Base-by-base conservation (phyloP, 176 grass and related monocot species). In the Otatea glauca region DNA sequence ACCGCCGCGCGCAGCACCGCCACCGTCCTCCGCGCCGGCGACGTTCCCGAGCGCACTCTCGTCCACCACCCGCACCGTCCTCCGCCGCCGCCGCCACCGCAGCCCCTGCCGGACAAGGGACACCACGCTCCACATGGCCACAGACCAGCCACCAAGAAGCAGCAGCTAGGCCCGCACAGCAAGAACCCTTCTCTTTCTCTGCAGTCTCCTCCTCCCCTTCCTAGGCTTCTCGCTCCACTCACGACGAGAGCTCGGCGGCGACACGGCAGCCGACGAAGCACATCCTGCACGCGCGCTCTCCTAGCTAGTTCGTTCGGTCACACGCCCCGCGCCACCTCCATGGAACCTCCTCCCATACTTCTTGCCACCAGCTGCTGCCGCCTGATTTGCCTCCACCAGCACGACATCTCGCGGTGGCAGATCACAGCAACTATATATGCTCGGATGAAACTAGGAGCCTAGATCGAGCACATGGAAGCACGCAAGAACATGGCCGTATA, bases 51-150 rank as follows among this genome's bases (percentile, higher is more conserved):
- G 85, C 81, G 86, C 79, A 79, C 83, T 83, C 79, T 88, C 90
- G 83, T 92, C 86, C 59, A 86, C 87, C 71, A 89, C 91, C 55
- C 84, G 74, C 60, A 80, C 84, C 74, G 89, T 83, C 72, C 65
- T 69, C 13, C 84, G 60, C 83, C 72, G 39, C 9, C 75, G 73
- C 62, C 62, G 65, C 89, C 89, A 75, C 68, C 85, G 12, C 80
- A 89, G 76, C 48, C 76, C 82, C 50, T 89, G 87, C 62, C 70
- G 76, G 27, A 88, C 66, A 11, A 88, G 72, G 7, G 80, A 39
- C 68, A 34, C 68, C 80, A 91, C 53, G 69, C 85, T 41, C 89
- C 85, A 91, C 89, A 91, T 87, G 56, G 2, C 53, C 49, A 5
- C 29, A 20, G 17, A 0, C 65, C 44, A 34, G 7, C 50, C 41